A percentile compares a stretch with the other conserved stretches of the same genome.
Evolutionary conservation across 2,329 filamentous ascomycete species (phyloP).

Genomic region (Zymoseptoria crescenta): DNA sequence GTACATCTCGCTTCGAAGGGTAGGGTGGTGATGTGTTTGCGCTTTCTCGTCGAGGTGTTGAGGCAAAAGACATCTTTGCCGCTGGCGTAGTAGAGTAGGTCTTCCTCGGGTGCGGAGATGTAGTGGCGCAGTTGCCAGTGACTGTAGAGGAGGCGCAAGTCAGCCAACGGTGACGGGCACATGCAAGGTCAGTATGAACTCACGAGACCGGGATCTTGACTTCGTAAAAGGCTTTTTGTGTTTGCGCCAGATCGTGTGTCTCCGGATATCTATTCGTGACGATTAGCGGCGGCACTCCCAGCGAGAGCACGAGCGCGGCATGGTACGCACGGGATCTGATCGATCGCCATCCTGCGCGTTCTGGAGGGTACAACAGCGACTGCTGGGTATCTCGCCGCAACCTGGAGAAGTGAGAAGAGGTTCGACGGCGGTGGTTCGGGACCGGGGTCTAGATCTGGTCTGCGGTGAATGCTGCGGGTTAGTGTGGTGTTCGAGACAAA

Average conservation of each 20-base stretch:
- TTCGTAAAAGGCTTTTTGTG: constrained; percentile 40
- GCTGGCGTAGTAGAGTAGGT: constrained; percentile 78
- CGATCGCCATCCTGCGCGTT: constrained; percentile 24
- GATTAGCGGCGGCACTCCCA: background rate
- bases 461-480: background rate
- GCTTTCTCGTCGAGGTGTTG: constrained; percentile 60
- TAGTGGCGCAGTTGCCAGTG: constrained; percentile 88
- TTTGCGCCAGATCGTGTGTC: constrained; percentile 38
- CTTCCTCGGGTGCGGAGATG: constrained; percentile 69
- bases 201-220: constrained; percentile 43
- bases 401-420: background rate
- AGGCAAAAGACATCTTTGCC: constrained; percentile 53
- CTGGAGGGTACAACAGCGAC: background rate
- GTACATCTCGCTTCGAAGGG: constrained; percentile 69
- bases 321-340: constrained; percentile 19
- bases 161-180: background rate
- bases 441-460: background rate
- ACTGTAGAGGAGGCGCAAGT: constrained; percentile 36
- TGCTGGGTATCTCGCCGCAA: background rate
- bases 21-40: constrained; percentile 65
- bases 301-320: background rate
- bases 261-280: constrained; percentile 35
- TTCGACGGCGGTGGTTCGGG: background rate
- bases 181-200: constrained; percentile 15
- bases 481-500: background rate